phyloP scores from a whole-genome alignment of 176 grass and related monocot species.

The Triticum turgidum region DNA sequence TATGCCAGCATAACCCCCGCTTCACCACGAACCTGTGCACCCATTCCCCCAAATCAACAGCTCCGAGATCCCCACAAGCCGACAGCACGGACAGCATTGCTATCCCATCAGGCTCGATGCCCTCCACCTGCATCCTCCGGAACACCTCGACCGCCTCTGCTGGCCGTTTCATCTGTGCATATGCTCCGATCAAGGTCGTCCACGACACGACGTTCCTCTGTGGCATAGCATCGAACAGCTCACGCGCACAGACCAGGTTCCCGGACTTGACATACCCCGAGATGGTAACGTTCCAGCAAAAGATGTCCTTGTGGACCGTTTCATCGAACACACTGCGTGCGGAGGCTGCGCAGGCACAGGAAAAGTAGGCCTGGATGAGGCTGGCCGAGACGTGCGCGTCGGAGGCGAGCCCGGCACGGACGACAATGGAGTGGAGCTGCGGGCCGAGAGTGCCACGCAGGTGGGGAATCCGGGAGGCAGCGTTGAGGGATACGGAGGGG shows the following conservation, averaged over 20 bases:
- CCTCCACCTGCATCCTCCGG: conserved; percentile 72
- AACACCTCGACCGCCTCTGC: conserved; percentile 62
- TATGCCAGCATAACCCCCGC: conserved; percentile 21
- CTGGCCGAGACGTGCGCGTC: conserved; percentile 48
- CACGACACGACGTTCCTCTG: conserved; percentile 63
- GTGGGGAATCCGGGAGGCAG: conserved; percentile 3
- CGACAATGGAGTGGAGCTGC: conserved; percentile 46
- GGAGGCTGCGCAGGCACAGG: conserved; percentile 25
- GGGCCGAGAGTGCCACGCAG: conserved; percentile 20
- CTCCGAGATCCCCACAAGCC: conserved; percentile 61
- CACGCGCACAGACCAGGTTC: conserved; percentile 34
- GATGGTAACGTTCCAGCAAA: conserved; percentile 68
- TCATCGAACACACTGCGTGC: conserved; percentile 63
- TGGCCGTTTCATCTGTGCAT: conserved; percentile 45
- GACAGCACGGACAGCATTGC: conserved; percentile 64
- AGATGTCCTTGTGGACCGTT: conserved; percentile 43
- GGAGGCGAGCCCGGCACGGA: conserved; percentile 34
- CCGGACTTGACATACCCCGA: conserved; percentile 49
- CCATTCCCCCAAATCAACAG: conserved; percentile 78
- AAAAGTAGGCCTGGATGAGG: conserved; percentile 49
- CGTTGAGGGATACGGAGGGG: conserved; percentile 31
- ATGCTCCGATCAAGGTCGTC: conserved; percentile 64
- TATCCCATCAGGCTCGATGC: conserved; percentile 58
- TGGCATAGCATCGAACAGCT: conserved; percentile 69
- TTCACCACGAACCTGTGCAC: conserved; percentile 53